A percentile compares a stretch with the other conserved stretches of the same genome.
Conservation (phyloP, 371 early-diverging fungal genomes). For the Mucor sp. region DNA sequence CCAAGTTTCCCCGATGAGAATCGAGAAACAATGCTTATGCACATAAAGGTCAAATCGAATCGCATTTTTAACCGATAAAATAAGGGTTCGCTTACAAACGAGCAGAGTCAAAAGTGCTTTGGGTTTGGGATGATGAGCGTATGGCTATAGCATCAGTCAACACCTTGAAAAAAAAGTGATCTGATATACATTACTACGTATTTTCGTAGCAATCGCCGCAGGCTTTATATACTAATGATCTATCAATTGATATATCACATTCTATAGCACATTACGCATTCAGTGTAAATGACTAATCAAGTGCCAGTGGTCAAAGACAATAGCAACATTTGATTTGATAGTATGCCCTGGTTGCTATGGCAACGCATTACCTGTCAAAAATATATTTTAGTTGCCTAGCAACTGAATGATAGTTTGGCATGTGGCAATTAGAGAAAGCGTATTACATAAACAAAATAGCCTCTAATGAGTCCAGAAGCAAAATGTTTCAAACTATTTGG, state of each 20-base stretch:
- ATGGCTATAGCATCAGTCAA: neutral
- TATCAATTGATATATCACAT: neutral
- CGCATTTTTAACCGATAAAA: neutral
- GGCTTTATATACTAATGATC: neutral
- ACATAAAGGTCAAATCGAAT: neutral
- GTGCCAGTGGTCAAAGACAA: neutral
- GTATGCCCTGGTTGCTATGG: neutral
- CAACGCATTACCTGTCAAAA: neutral
- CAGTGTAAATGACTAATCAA: neutral
- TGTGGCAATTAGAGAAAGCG: neutral
- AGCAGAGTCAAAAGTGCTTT: neutral
- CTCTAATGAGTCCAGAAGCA: neutral
- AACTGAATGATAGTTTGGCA: neutral
- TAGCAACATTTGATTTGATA: neutral
- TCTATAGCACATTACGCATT: neutral
- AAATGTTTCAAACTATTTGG: neutral
- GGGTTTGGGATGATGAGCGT: neutral
- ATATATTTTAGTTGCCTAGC: neutral
- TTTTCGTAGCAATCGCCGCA: neutral
- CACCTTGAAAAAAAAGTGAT: neutral
- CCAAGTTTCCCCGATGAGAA: neutral
- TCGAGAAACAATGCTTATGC: neutral
- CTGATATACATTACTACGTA: neutral
- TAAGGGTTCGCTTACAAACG: neutral
- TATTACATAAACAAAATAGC: neutral